Percentiles rank a stretch among this genome's conserved stretches.
Conservation (phyloP, 1,284 basidiomycete genomes). For the Naganishia sp. region DNA sequence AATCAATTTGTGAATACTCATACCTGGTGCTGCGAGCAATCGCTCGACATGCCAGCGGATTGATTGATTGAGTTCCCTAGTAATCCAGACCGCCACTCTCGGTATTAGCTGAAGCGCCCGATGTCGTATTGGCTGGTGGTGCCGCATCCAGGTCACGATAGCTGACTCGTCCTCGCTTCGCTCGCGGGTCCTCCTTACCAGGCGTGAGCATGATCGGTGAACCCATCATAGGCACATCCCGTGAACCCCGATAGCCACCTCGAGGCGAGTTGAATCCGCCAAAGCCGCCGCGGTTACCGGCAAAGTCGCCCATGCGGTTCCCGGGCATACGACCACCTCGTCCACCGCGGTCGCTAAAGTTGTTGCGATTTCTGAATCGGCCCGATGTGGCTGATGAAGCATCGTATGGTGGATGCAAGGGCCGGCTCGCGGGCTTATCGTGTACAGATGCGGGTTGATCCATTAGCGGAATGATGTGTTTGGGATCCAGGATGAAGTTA, state of each 20-base stretch:
- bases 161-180: constrained; percentile 31
- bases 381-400: neutral
- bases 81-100: constrained; percentile 23
- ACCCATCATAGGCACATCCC: constrained; percentile 23
- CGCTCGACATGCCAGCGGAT: neutral
- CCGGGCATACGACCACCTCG: constrained; percentile 6
- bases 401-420: constrained; percentile 22
- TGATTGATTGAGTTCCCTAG: neutral
- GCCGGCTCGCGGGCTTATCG: constrained; percentile 35
- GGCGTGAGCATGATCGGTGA: constrained; percentile 21
- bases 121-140: constrained; percentile 7
- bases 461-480: constrained; percentile 71
- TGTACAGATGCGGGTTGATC: constrained; percentile 51
- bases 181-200: constrained; percentile 35
- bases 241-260: constrained; percentile 19
- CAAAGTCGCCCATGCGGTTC: constrained; percentile 8
- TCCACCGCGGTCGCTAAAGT: constrained; percentile 8
- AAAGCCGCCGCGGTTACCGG: constrained; percentile 8
- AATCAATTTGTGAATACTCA: neutral
- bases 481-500: constrained; percentile 88
- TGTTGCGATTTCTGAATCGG: constrained; percentile 3
- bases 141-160: constrained; percentile 32
- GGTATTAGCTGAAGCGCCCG: constrained; percentile 3
- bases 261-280: constrained; percentile 22
- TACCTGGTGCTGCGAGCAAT: neutral